Conservation (phyloP, 2,329 filamentous ascomycete genomes). For the Chalaropsis thielavioides region DNA sequence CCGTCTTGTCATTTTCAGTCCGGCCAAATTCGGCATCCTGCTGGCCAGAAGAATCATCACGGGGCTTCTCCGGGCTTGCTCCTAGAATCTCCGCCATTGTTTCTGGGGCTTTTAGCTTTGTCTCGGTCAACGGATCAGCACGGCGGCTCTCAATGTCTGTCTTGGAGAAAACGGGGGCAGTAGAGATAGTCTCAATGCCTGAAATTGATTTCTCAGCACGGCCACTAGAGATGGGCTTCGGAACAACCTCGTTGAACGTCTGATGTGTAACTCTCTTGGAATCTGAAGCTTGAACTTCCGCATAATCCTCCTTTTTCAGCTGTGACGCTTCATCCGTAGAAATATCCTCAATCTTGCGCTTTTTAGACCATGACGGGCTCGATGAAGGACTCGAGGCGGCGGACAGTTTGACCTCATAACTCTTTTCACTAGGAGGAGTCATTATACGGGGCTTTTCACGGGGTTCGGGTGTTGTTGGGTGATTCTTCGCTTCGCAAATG, state of each 20-base stretch:
- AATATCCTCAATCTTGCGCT: constrained; percentile 17
- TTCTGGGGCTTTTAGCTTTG: neutral
- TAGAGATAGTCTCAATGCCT: neutral
- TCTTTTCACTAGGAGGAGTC: neutral
- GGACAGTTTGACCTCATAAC: neutral
- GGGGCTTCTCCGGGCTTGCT: neutral
- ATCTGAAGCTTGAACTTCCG: neutral
- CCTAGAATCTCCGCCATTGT: no score
- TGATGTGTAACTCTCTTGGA: no score
- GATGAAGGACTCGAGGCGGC: neutral
- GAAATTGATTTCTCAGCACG: neutral
- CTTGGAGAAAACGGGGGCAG: neutral
- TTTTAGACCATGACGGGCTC: neutral
- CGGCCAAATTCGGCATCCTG: neutral
- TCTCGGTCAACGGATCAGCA: neutral
- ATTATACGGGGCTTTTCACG: neutral
- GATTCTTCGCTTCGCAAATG: neutral
- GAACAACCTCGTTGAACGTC: neutral
- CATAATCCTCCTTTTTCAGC: neutral
- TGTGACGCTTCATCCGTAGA: constrained; percentile 5
- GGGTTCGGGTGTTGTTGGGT: neutral
- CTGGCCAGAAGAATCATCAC: neutral
- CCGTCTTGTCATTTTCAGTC: neutral
- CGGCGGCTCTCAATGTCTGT: neutral
- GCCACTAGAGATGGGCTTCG: neutral